Evolutionary conservation across 768 basidiomycete species (phyloP).

Genomic region (Agrocybe praecox): DNA sequence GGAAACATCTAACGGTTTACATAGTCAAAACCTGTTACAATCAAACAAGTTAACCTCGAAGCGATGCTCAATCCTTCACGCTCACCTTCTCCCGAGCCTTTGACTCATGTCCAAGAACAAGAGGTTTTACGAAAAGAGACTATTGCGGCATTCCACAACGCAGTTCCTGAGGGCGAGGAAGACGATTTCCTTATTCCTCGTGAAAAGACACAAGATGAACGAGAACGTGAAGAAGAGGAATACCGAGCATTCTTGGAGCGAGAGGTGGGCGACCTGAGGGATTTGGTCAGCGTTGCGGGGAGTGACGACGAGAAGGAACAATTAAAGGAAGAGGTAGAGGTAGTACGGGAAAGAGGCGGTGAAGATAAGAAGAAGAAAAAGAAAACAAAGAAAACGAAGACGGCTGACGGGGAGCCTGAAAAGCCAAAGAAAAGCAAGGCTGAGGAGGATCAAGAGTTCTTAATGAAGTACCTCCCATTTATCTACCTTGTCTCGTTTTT

Average conservation of each 20-base stretch:
- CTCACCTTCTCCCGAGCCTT: slow-evolving; percentile 55
- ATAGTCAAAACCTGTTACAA: slow-evolving; percentile 72
- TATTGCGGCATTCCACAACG: slow-evolving; percentile 76
- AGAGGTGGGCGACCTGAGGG: slow-evolving; percentile 78
- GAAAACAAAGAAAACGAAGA: slow-evolving; percentile 30
- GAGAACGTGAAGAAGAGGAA: slow-evolving; percentile 79
- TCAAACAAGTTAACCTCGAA: slow-evolving; percentile 73
- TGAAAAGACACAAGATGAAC: slow-evolving; percentile 78
- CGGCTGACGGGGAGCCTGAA: slow-evolving; percentile 12
- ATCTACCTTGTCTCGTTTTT: neutral
- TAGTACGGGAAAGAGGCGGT: slow-evolving; percentile 38
- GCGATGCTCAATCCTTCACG: slow-evolving; percentile 58
- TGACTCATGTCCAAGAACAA: slow-evolving; percentile 85
- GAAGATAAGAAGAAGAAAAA: slow-evolving; percentile 43
- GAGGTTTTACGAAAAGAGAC: slow-evolving; percentile 75
- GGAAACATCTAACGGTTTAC: neutral
- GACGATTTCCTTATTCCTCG: slow-evolving; percentile 75
- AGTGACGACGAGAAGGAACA: slow-evolving; percentile 25
- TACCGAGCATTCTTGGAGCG: slow-evolving; percentile 82
- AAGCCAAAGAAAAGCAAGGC: slow-evolving; percentile 37
- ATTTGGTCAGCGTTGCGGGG: slow-evolving; percentile 64
- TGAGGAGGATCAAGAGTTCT: slow-evolving; percentile 82
- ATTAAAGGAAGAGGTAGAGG: slow-evolving; percentile 23
- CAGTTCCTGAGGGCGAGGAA: slow-evolving; percentile 43
- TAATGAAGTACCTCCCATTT: slow-evolving; percentile 71